Base-by-base conservation (phyloP, 345 rosid genomes). In the Combretum micranthum region DNA sequence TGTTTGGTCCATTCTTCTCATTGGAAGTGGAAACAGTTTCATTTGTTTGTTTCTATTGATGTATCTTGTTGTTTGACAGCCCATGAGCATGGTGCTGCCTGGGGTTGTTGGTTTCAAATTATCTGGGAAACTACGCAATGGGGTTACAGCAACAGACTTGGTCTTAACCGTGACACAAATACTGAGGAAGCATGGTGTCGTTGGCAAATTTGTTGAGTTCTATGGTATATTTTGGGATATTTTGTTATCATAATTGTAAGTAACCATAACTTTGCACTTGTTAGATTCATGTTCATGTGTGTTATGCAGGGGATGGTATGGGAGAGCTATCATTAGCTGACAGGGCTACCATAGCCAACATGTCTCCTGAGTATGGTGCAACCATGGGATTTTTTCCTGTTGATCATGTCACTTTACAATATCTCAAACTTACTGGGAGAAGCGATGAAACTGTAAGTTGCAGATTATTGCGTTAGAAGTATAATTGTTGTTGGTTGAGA, bases 321-420 rank as follows among this genome's bases (percentile, higher is more conserved):
- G 73, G 94, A 59, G 72, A 79, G 69, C 79, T 93, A 13, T 87
- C 99, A 55, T 76, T 93, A 55, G 99, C 99, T 62, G 99, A 93
- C 77, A 84, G 99, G 71, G 99, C 99, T 16, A 93, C 99, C 20
- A 93, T 90, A 63, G 99, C 99, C 52, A 93, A 93, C 60, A 93
- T 93, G 99, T 87, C 99, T 61, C 99, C 99, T 1, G 99, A 93
- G 77, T 93, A 93, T 65, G 99, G 99, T 80, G 97, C 99, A 69
- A 93, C 99, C 73, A 93, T 93, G 99, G 99, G 99, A 20, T 93
- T 93, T 75, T 93, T 93, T 87, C 99, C 97, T 20, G 99, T 93
- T 7, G 99, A 93, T 78, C 95, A 83, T 76, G 97, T 87, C 67
- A 85, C 99, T 23, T 65, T 93, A 56, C 90, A 93, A 61, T 93